A percentile compares a stretch with the other conserved stretches of the same genome.
Evolutionary conservation across 345 rosid genomes (phyloP).

Genomic region (Moringa oleifera): DNA sequence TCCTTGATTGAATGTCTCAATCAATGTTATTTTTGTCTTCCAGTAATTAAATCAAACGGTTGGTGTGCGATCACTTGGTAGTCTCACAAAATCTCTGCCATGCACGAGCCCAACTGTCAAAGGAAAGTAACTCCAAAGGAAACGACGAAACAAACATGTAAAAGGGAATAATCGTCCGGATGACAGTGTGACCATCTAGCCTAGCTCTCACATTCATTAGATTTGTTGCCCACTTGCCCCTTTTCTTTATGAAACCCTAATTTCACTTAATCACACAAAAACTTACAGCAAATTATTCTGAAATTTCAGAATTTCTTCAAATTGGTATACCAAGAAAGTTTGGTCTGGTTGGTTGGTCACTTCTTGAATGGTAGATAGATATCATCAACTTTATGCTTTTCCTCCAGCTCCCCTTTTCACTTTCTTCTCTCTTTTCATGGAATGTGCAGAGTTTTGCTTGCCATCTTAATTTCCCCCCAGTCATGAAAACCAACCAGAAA

Average conservation of each 20-base stretch:
- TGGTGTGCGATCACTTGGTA: constrained; percentile 21
- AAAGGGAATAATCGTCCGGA: constrained; percentile 57
- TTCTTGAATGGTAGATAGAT: constrained; percentile 42
- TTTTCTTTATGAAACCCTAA: neutral
- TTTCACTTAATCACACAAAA: too few species aligned
- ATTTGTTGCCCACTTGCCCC: constrained; percentile 21
- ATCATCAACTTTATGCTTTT: constrained; percentile 24
- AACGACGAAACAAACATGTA: constrained; percentile 55
- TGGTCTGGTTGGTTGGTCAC: constrained; percentile 22
- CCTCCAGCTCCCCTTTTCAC: constrained; percentile 4
- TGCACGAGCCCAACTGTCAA: constrained; percentile 57
- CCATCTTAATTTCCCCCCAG: too few species aligned
- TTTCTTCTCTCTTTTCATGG: constrained; percentile 18
- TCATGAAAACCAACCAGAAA: too few species aligned
- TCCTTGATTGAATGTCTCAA: too few species aligned
- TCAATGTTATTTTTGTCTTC: too few species aligned
- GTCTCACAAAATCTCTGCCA: constrained; percentile 31
- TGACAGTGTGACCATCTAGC: constrained; percentile 24
- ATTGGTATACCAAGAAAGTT: neutral
- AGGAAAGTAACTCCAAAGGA: constrained; percentile 44
- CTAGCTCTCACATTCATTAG: constrained; percentile 16
- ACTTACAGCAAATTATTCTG: too few species aligned
- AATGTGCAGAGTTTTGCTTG: constrained; percentile 1
- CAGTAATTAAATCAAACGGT: constrained; percentile 17
- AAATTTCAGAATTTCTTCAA: neutral